Evolutionary conservation across 179 eudicot species (phyloP).

Genomic region (Silene coronaria): DNA sequence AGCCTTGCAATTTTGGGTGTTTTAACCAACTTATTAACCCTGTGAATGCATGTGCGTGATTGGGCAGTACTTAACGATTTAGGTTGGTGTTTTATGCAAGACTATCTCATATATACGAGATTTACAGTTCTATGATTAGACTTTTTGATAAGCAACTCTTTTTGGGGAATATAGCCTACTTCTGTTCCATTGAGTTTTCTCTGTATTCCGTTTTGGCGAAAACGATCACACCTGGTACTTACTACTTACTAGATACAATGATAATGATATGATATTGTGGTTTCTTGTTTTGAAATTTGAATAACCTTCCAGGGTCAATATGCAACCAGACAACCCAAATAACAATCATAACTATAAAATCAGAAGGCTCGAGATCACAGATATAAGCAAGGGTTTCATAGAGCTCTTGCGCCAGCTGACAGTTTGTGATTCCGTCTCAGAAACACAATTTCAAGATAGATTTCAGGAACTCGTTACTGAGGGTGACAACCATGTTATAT

Average conservation of each 20-base stretch:
- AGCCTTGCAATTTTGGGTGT: no score
- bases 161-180: no score
- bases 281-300: neutral
- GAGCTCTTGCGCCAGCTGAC: constrained; percentile 74
- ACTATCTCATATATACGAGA: no score
- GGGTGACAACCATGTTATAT: constrained; percentile 68
- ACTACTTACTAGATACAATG: no score
- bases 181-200: no score
- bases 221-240: no score
- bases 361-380: constrained; percentile 61
- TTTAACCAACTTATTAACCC: no score
- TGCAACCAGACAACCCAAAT: constrained; percentile 16
- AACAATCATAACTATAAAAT: constrained; percentile 26
- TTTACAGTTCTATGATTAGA: no score
- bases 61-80: no score
- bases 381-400: constrained; percentile 72
- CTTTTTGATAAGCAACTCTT: no score
- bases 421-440: constrained; percentile 63
- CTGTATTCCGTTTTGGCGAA: neutral
- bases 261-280: neutral
- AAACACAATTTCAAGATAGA: constrained; percentile 50
- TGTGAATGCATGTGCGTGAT: no score
- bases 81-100: no score
- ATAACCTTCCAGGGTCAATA: constrained; percentile 12
- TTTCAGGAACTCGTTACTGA: constrained; percentile 51